These are phyloP conservation scores for Cladosporium oxysporum DNA, from an alignment of 2,329 filamentous ascomycete genomes.

Conservation along the genomic window DNA sequence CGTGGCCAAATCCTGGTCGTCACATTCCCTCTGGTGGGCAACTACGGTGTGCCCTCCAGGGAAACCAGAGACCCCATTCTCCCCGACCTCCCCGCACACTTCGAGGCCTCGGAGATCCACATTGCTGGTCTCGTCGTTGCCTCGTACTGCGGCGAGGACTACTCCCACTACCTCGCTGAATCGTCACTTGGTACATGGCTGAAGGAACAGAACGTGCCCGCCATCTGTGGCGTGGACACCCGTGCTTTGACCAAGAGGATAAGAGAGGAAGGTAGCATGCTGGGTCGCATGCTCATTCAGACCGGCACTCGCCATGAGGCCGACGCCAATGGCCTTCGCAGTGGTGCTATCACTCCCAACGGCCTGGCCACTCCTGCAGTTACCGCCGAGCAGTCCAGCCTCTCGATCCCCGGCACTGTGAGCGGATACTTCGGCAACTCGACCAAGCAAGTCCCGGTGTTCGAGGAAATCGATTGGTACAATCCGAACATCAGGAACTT, in stretches of 20 bases:
- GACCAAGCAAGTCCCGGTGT: conserved; percentile 47
- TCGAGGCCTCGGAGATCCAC: conserved; percentile 91
- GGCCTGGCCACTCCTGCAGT: conserved; percentile 33
- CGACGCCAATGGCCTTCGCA: conserved; percentile 37
- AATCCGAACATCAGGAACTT: conserved; percentile 93
- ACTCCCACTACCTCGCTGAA: conserved; percentile 86
- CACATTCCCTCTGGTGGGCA: conserved; percentile 92
- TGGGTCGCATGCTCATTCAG: conserved; percentile 82
- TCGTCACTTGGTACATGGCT: conserved; percentile 94
- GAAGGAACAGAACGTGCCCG: conserved; percentile 91
- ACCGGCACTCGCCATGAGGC: conserved; percentile 47
- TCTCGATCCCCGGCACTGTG: conserved; percentile 37
- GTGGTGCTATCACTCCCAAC: conserved; percentile 30
- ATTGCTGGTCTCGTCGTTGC: conserved; percentile 88
- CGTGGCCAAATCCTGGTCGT: conserved; percentile 93
- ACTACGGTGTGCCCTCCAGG: conserved; percentile 93
- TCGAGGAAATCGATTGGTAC: conserved; percentile 82
- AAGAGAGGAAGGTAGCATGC: conserved; percentile 91
- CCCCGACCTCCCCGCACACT: conserved; percentile 83
- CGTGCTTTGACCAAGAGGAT: conserved; percentile 92
- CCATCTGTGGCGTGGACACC: conserved; percentile 94
- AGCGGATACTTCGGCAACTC: conserved; percentile 34
- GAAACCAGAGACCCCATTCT: conserved; percentile 83
- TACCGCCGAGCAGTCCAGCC: conserved; percentile 35
- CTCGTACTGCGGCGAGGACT: conserved; percentile 91